These are phyloP conservation scores for Calocybe gangraenosa DNA, from an alignment of 768 basidiomycete genomes.

Conservation along the genomic window DNA sequence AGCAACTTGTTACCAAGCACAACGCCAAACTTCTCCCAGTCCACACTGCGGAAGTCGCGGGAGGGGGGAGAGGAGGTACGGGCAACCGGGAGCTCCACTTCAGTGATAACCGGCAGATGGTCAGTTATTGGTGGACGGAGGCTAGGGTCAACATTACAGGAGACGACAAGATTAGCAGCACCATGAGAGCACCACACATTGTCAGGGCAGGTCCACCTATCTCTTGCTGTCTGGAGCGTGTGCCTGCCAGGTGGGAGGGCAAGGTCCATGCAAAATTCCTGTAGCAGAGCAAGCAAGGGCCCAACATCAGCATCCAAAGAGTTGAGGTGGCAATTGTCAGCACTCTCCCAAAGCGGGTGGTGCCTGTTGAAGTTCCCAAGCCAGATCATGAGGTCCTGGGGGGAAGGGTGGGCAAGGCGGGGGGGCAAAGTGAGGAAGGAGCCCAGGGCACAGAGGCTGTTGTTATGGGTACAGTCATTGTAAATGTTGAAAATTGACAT, in stretches of 20 bases:
- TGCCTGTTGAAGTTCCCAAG: neutral
- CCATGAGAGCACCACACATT: no score
- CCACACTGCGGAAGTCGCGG: no score
- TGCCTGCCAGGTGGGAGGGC: neutral
- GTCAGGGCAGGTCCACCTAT: neutral
- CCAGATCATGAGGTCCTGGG: conserved; percentile 1
- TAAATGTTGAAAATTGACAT: conserved; percentile 2
- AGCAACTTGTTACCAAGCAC: no score
- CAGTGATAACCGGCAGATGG: no score
- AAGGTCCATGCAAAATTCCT: neutral
- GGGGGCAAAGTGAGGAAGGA: conserved; percentile 3
- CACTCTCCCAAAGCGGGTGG: conserved; percentile 6
- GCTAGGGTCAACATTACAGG: no score
- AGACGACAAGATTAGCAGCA: no score
- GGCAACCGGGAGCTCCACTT: no score
- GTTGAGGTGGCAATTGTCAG: conserved; percentile 4
- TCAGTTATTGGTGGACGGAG: no score
- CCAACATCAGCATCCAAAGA: neutral
- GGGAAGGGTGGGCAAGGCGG: no score
- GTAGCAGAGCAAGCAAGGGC: neutral
- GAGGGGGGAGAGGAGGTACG: no score
- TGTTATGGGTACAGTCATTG: conserved; percentile 8
- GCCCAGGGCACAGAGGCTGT: neutral
- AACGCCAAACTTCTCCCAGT: no score
- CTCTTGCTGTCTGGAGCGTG: neutral